A percentile compares a stretch with the other conserved stretches of the same genome.
Conservation (phyloP, 352 stramenopile species). For the Phytophthora parvispora region DNA sequence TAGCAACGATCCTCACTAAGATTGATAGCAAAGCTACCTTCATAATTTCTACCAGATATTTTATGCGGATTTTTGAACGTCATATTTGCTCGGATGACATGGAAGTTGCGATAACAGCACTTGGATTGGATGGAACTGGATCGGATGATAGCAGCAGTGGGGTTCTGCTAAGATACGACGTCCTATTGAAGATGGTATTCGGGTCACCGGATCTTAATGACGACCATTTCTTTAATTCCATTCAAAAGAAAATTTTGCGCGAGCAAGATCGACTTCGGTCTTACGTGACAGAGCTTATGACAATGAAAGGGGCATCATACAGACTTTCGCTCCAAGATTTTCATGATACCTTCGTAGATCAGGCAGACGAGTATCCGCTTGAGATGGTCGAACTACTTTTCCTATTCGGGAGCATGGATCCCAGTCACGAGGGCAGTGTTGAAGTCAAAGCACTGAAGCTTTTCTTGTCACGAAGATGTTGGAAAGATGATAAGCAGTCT, state of each 20-base stretch:
- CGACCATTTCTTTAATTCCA: constrained; percentile 7
- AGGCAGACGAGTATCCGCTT: constrained; percentile 14
- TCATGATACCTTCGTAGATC: constrained; percentile 12
- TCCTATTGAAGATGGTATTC: constrained; percentile 66
- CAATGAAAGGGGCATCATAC: constrained; percentile 13
- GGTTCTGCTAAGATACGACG: constrained; percentile 49
- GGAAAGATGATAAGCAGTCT: constrained; percentile 7
- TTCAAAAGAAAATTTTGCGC: constrained; percentile 35
- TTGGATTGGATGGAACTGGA: constrained; percentile 11
- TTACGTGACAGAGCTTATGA: constrained; percentile 25
- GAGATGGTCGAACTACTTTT: constrained; percentile 45
- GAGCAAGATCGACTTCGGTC: constrained; percentile 13
- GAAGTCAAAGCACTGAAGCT: constrained; percentile 35
- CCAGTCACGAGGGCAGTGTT: constrained; percentile 25
- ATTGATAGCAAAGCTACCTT: constrained; percentile 48
- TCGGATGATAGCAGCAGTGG: not conserved
- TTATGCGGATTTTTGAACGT: constrained; percentile 60
- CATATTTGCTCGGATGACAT: constrained; percentile 54
- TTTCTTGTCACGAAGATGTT: constrained; percentile 37
- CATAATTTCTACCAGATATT: constrained; percentile 45
- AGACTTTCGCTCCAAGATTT: constrained; percentile 26
- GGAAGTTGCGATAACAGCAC: constrained; percentile 24
- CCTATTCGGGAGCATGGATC: constrained; percentile 40
- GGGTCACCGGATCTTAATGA: constrained; percentile 45
- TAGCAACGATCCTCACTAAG: constrained; percentile 66